Base-by-base conservation (phyloP, 2,329 filamentous ascomycete genomes). In the Trichoderma lentiforme region DNA sequence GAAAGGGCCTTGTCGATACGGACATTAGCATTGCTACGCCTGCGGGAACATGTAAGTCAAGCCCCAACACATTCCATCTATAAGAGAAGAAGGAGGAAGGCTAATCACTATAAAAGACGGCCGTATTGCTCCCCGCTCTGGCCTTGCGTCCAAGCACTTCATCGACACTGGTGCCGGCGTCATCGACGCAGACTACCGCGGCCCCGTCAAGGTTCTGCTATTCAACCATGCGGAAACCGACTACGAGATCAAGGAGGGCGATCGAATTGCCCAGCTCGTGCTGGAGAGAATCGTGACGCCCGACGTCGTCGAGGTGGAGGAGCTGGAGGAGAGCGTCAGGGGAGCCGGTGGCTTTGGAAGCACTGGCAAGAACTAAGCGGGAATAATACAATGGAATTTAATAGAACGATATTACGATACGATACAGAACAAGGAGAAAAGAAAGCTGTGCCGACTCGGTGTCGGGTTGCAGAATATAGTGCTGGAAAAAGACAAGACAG, bases 141-240 rank as follows among this genome's bases (percentile, higher is more conserved):
- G 94, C 62, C 91, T 97, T 43, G 95, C 95, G 3, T 87, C 91
- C 73, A 99, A 99, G 85, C 90, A 98, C 84, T 96, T 95, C 83
- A 98, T 99, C 81, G 94, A 98, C 82, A 96, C 93, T 0, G 94
- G 97, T 74, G 96, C 96, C 0, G 96, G 96, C 70, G 96, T 99
- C 75, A 98, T 99, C 77, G 96, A 99, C 82, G 95, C 95, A 39
- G 96, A 99, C 83, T 99, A 99, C 85, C 89, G 96, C 43, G 96
- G 96, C 24, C 93, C 93, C 76, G 92, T 99, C 78, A 97, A 97
- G 86, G 92, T 99, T 30, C 87, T 99, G 76, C 89, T 99, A 67
- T 98, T 98, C 83, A 99, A 99, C 84, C 91, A 97, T 82, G 88
- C 88, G 66, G 94, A 97, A 65, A 83, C 84, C 53, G 94, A 97